Conservation (phyloP, 169 alveolate species). For the Miamiensis avidus region DNA sequence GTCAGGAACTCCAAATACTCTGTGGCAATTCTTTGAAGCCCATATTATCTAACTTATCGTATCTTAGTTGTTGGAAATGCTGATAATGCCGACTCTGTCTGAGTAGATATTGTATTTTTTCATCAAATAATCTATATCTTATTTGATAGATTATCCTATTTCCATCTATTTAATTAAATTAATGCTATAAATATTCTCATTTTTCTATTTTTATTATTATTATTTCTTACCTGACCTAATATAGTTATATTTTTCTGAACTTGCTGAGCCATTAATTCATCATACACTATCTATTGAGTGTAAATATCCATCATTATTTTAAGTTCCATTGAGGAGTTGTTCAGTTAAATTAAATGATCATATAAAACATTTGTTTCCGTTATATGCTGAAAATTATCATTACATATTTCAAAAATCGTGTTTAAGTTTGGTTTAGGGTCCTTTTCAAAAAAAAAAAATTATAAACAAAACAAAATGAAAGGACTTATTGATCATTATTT, state of each 20-base stretch:
- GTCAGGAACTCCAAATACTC: constrained; percentile 39
- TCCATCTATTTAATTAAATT: constrained; percentile 14
- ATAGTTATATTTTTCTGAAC: constrained; percentile 27
- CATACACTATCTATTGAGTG: constrained; percentile 27
- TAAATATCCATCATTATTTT: constrained; percentile 34
- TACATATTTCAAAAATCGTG: constrained; percentile 31
- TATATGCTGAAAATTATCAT: constrained; percentile 5
- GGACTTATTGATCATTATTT: too few relatives aligned
- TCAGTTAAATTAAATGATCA: constrained; percentile 6
- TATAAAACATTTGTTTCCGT: constrained; percentile 19
- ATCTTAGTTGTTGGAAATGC: constrained; percentile 27
- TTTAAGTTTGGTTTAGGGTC: constrained; percentile 38
- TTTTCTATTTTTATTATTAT: too few relatives aligned
- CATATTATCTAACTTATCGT: constrained; percentile 30
- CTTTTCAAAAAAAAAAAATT: too few relatives aligned
- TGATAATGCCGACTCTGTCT: constrained; percentile 23
- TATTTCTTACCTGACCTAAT: constrained; percentile 1
- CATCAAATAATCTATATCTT: constrained; percentile 31
- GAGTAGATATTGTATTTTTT: constrained; percentile 38
- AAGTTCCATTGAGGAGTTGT: constrained; percentile 31
- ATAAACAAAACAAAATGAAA: too few relatives aligned
- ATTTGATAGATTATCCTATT: constrained; percentile 33
- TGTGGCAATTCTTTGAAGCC: constrained; percentile 34
- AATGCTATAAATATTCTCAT: too few relatives aligned
- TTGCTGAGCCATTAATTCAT: constrained; percentile 29